Evolutionary conservation across 2,329 filamentous ascomycete genomes (phyloP).

Genomic region (Nemania abortiva): DNA sequence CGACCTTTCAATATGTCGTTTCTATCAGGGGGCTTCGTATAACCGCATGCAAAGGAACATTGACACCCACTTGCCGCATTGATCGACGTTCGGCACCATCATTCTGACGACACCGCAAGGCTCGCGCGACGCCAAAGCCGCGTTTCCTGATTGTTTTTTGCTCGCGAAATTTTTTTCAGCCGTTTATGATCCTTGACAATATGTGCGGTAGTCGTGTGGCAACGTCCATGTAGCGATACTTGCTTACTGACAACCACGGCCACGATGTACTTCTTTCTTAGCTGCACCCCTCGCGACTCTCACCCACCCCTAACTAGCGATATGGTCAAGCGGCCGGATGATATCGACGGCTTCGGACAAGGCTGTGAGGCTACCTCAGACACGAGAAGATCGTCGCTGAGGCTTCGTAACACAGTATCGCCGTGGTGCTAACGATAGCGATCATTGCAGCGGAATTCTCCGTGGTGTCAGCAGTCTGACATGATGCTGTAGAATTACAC

Average conservation of each 20-base stretch:
- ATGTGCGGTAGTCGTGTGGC: conserved; percentile 18
- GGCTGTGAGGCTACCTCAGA: conserved; percentile 22
- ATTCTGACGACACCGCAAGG: conserved; percentile 15
- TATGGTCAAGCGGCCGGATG: conserved; percentile 6
- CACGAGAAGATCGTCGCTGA: conserved; percentile 34
- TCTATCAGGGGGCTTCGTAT: conserved; percentile 20
- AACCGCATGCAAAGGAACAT: conserved; percentile 19
- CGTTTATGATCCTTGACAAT: conserved; percentile 16
- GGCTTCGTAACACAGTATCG: not conserved
- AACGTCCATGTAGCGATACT: conserved; percentile 18
- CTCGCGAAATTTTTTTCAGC: not conserved
- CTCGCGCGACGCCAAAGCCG: conserved; percentile 11
- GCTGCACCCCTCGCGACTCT: conserved; percentile 14
- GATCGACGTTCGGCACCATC: conserved; percentile 24
- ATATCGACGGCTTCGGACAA: conserved; percentile 16
- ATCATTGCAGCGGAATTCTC: conserved; percentile 3
- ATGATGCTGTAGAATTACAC: not conserved
- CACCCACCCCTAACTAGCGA: not conserved
- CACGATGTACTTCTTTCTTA: conserved; percentile 10
- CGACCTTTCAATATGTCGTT: conserved; percentile 22
- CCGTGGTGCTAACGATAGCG: not conserved
- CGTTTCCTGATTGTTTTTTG: not conserved
- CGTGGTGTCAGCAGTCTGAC: conserved; percentile 1
- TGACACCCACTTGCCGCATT: conserved; percentile 27
- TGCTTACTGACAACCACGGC: conserved; percentile 5